phyloP scores from a whole-genome alignment of 805 yeast genomes.

The Suhomyces sp. region DNA sequence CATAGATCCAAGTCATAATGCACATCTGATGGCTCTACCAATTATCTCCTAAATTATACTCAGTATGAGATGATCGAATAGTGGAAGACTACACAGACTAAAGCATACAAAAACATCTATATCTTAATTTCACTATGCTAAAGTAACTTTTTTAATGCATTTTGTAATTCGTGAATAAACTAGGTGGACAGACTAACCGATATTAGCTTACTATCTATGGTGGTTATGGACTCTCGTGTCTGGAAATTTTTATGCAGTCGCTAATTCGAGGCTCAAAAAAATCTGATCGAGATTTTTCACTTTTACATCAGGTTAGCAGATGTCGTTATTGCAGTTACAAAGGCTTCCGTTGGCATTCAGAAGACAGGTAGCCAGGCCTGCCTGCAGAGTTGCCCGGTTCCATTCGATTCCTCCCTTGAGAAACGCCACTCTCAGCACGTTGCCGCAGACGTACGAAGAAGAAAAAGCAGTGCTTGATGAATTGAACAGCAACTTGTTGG shows the following conservation, averaged over 20 bases:
- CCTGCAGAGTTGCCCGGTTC: neutral
- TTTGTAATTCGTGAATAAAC: neutral
- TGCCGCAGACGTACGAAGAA: conserved; percentile 58
- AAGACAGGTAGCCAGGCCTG: neutral
- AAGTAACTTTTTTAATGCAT: neutral
- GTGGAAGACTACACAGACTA: neutral
- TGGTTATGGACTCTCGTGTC: neutral
- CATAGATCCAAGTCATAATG: no score
- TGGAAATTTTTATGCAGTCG: neutral
- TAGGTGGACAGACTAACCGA: neutral
- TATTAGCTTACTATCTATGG: neutral
- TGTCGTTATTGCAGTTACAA: neutral
- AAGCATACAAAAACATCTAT: neutral
- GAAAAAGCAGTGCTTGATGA: conserved; percentile 68
- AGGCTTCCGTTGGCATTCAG: neutral
- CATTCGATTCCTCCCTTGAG: conserved; percentile 1
- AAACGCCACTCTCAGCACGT: conserved; percentile 9
- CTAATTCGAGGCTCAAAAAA: neutral
- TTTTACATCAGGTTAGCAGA: neutral
- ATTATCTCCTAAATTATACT: no score
- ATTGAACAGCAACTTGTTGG: conserved; percentile 47
- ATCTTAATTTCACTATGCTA: no score
- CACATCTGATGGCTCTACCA: no score
- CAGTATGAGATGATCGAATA: no score
- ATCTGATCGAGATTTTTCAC: neutral